Conservation (phyloP, 305 asterid genomes). For the Euphrasia arctica region DNA sequence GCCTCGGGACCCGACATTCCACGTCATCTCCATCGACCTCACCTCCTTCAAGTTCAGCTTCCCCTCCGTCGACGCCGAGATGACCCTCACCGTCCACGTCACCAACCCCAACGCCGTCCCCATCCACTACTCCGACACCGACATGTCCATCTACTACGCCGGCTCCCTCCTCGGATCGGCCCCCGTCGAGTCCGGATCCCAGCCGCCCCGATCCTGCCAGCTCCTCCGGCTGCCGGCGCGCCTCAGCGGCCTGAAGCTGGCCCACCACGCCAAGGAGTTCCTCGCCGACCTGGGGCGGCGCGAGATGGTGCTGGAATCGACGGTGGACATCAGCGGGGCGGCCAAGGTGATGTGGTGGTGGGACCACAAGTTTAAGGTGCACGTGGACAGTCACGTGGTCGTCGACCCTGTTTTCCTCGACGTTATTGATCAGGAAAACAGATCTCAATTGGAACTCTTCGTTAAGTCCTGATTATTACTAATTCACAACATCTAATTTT, state of each 20-base stretch:
- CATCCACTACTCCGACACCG: constrained; percentile 64
- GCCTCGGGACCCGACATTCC: constrained; percentile 85
- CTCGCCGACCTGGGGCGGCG: constrained; percentile 67
- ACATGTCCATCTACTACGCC: constrained; percentile 70
- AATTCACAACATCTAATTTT: neutral
- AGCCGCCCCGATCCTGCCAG: constrained; percentile 81
- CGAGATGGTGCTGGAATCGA: constrained; percentile 85
- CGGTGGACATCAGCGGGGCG: constrained; percentile 68
- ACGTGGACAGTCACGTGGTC: constrained; percentile 90
- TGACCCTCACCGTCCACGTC: constrained; percentile 84
- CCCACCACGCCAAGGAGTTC: constrained; percentile 63
- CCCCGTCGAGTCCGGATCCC: constrained; percentile 69
- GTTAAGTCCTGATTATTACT: constrained; percentile 17
- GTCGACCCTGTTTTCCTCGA: constrained; percentile 88
- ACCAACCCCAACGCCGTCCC: constrained; percentile 83
- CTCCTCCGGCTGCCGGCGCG: constrained; percentile 78
- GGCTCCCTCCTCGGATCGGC: constrained; percentile 87
- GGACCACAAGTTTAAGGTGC: constrained; percentile 75
- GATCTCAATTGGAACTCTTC: constrained; percentile 50
- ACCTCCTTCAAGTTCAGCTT: constrained; percentile 82
- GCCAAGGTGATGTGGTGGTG: constrained; percentile 82
- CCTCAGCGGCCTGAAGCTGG: constrained; percentile 75
- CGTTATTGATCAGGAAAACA: constrained; percentile 79
- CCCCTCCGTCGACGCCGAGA: constrained; percentile 78
- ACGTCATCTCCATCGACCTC: constrained; percentile 74